phyloP scores from a whole-genome alignment of 495 filamentous ascomycete genomes.

The Melanomma pulvis-pyrius region DNA sequence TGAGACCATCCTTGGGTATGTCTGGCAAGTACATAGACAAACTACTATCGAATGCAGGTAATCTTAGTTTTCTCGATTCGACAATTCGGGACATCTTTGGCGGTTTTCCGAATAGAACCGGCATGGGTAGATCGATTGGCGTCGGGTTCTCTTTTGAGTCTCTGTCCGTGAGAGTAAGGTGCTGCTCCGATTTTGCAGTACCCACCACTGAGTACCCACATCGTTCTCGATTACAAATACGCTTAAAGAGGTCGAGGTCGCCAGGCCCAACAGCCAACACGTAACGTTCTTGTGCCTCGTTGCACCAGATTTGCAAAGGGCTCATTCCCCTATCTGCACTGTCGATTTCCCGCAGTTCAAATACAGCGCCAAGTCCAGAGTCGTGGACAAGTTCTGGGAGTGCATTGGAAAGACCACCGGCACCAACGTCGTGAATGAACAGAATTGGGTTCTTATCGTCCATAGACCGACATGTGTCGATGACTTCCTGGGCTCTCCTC shows the following conservation, averaged over 20 bases:
- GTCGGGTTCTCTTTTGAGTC: slow-evolving; percentile 74
- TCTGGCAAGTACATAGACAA: slow-evolving; percentile 66
- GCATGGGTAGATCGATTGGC: slow-evolving; percentile 90
- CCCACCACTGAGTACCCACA: slow-evolving; percentile 95
- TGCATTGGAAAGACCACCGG: slow-evolving; percentile 91
- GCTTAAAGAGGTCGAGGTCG: slow-evolving; percentile 77
- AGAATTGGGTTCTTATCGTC: slow-evolving; percentile 84
- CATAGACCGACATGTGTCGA: slow-evolving; percentile 86
- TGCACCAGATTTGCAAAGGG: slow-evolving; percentile 95
- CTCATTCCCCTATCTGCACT: slow-evolving; percentile 89
- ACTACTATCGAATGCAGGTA: slow-evolving; percentile 73
- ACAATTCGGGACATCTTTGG: slow-evolving; percentile 83
- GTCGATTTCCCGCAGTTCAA: slow-evolving; percentile 90
- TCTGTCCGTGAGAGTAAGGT: slow-evolving; percentile 77
- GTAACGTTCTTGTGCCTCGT: slow-evolving; percentile 94
- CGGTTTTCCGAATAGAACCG: slow-evolving; percentile 86
- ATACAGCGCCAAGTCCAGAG: slow-evolving; percentile 80
- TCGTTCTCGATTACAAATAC: slow-evolving; percentile 82
- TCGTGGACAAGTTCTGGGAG: slow-evolving; percentile 91
- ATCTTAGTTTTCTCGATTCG: slow-evolving; percentile 66
- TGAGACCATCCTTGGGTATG: slow-evolving; percentile 62
- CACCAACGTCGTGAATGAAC: slow-evolving; percentile 97
- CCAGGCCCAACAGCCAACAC: slow-evolving; percentile 81
- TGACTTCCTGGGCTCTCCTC: slow-evolving; percentile 92
- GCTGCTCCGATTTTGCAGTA: slow-evolving; percentile 68